phyloP scores from a whole-genome alignment of 2,329 filamentous ascomycete species.

The Madurella mycetomatis region DNA sequence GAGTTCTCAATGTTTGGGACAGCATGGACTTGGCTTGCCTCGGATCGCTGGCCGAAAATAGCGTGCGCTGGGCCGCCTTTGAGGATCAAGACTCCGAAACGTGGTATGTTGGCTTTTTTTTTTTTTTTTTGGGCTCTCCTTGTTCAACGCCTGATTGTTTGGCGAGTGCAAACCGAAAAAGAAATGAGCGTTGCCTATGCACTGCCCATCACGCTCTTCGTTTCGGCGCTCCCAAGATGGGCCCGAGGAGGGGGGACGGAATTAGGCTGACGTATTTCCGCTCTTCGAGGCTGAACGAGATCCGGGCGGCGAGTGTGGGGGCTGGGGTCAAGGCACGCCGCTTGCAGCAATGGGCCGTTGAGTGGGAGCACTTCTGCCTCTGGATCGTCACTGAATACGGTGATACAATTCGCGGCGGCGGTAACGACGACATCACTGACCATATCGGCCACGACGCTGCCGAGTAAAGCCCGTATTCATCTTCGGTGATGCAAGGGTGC shows the following conservation, averaged over 20 bases:
- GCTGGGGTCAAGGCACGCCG: slow-evolving; percentile 64
- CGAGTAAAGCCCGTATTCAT: not conserved
- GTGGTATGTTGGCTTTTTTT: slow-evolving; percentile 44
- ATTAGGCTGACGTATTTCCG: not conserved
- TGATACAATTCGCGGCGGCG: not conserved
- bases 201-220: not conserved
- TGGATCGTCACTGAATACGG: slow-evolving; percentile 80
- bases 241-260: not conserved
- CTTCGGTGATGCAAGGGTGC: not conserved
- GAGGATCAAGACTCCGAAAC: slow-evolving; percentile 69
- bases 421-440: not conserved
- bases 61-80: slow-evolving; percentile 82
- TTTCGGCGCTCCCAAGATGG: not conserved
- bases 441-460: not conserved
- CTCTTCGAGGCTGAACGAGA: slow-evolving; percentile 49
- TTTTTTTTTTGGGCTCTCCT: not conserved
- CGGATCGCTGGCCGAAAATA: slow-evolving; percentile 86
- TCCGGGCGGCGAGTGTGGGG: slow-evolving; percentile 71
- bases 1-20: slow-evolving; percentile 84
- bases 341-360: slow-evolving; percentile 71
- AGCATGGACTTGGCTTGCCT: slow-evolving; percentile 85
- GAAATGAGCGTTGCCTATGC: slow-evolving; percentile 3
- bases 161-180: not conserved
- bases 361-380: slow-evolving; percentile 87
- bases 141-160: not conserved